Conservation (phyloP, 2,329 filamentous ascomycete genomes). For the Nigrospora oryzae region DNA sequence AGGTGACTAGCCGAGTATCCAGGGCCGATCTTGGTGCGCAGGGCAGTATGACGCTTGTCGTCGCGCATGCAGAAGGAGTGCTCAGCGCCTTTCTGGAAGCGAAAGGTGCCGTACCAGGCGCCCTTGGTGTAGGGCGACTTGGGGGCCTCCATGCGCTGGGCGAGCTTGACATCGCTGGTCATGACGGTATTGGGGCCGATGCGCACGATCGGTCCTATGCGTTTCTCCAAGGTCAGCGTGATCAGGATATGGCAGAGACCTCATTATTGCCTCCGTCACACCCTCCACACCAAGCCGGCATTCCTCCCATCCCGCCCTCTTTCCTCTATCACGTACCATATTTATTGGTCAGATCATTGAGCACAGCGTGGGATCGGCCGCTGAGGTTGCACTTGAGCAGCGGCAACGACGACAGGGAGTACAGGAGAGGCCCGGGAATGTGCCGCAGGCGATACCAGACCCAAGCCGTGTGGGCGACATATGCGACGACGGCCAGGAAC, state of each 20-base stretch:
- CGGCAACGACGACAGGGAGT: slow-evolving; percentile 5
- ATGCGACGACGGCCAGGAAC: slow-evolving; percentile 1
- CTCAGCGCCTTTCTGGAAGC: slow-evolving; percentile 3
- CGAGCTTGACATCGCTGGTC: slow-evolving; percentile 3
- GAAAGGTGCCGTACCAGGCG: slow-evolving; percentile 5
- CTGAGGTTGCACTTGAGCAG: slow-evolving; percentile 4
- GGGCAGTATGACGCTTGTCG: slow-evolving; percentile 2
- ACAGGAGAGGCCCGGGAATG: slow-evolving; percentile 5
- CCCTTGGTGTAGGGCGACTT: slow-evolving; percentile 5
- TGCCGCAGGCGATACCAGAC: slow-evolving; percentile 6
- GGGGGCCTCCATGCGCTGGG: slow-evolving; percentile 2
- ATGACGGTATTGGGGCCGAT: slow-evolving; percentile 6
- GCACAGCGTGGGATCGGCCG: slow-evolving; percentile 3
- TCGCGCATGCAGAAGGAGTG: slow-evolving; percentile 5
- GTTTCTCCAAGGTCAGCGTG: too few relatives aligned
- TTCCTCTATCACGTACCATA: slow-evolving; percentile 2
- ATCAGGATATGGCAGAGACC: too few relatives aligned
- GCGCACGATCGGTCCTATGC: slow-evolving; percentile 3
- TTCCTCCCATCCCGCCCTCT: neutral
- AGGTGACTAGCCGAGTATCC: slow-evolving; percentile 5
- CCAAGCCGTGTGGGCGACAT: slow-evolving; percentile 1
- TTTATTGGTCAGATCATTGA: slow-evolving; percentile 3
- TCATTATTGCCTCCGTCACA: neutral
- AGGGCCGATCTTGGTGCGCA: slow-evolving; percentile 6
- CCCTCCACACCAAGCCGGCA: neutral